A percentile compares a stretch with the other conserved stretches of the same genome.
These are phyloP conservation scores for Biscutella laevigata DNA, from an alignment of 441 rosid genomes.

Conservation along the genomic window DNA sequence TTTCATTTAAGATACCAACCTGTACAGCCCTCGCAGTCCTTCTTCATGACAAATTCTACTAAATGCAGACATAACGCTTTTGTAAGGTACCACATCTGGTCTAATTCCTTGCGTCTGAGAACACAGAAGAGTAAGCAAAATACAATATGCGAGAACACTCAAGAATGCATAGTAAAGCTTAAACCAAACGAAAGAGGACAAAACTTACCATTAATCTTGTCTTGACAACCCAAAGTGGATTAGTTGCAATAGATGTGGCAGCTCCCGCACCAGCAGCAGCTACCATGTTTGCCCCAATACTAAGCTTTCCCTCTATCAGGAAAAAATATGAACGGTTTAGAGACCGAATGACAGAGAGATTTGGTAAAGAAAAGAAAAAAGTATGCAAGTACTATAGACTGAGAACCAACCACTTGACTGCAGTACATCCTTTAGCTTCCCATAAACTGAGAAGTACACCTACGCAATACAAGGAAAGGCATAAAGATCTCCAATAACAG, in stretches of 20 bases:
- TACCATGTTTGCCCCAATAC: conserved; percentile 66
- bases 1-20: conserved; percentile 39
- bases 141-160: not conserved
- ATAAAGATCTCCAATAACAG: too few species aligned
- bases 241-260: conserved; percentile 72
- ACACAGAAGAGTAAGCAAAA: not conserved
- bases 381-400: too few species aligned
- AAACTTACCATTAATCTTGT: conserved; percentile 78
- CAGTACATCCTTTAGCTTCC: conserved; percentile 55
- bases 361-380: too few species aligned
- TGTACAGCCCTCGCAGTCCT: conserved; percentile 80
- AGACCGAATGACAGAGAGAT: not conserved
- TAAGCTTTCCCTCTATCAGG: conserved; percentile 47
- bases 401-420: conserved; percentile 63
- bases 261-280: conserved; percentile 97
- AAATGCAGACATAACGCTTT: conserved; percentile 65
- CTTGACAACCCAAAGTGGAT: conserved; percentile 98
- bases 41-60: conserved; percentile 72
- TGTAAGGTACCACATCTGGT: conserved; percentile 77
- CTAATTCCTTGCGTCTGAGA: conserved; percentile 84
- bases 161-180: not conserved
- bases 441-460: conserved; percentile 86
- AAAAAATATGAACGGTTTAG: not conserved
- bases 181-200: conserved; percentile 8
- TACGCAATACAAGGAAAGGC: conserved; percentile 40